phyloP scores from a whole-genome alignment of 805 yeast species.

The Yarrowia phangngaensis region DNA sequence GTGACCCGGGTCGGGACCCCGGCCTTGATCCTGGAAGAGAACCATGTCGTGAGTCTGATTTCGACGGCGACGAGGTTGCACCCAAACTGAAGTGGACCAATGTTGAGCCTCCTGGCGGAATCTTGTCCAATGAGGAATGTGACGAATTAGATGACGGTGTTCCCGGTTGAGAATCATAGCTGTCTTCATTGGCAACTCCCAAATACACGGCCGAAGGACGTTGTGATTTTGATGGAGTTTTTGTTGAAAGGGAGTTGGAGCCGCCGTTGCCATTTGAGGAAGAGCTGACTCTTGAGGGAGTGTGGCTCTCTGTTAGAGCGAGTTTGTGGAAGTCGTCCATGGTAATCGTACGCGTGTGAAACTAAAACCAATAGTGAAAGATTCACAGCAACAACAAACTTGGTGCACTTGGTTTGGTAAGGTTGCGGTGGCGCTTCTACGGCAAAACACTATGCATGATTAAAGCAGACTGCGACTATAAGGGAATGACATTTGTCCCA shows the following conservation, averaged over 20 bases:
- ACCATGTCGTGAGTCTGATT: background rate
- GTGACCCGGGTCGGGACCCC: background rate
- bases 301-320: conserved; percentile 25
- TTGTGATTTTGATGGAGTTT: conserved; percentile 5
- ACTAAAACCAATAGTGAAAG: too few species aligned
- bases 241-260: too few species aligned
- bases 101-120: background rate
- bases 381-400: too few species aligned
- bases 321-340: conserved; percentile 25
- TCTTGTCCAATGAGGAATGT: background rate
- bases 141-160: conserved; percentile 2
- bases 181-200: conserved; percentile 8
- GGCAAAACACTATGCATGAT: too few species aligned
- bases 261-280: background rate
- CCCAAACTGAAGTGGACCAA: conserved; percentile 8
- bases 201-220: conserved; percentile 16
- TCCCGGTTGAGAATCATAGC: background rate
- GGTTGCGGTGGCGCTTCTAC: too few species aligned
- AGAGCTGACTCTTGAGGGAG: conserved; percentile 7
- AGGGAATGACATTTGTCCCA: too few species aligned
- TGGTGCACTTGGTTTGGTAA: too few species aligned
- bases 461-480: too few species aligned
- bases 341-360: too few species aligned
- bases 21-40: conserved; percentile 5
- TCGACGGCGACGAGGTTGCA: background rate